These are phyloP conservation scores for Entomortierella lignicola DNA, from an alignment of 192 early-diverging fungal genomes.

Conservation along the genomic window DNA sequence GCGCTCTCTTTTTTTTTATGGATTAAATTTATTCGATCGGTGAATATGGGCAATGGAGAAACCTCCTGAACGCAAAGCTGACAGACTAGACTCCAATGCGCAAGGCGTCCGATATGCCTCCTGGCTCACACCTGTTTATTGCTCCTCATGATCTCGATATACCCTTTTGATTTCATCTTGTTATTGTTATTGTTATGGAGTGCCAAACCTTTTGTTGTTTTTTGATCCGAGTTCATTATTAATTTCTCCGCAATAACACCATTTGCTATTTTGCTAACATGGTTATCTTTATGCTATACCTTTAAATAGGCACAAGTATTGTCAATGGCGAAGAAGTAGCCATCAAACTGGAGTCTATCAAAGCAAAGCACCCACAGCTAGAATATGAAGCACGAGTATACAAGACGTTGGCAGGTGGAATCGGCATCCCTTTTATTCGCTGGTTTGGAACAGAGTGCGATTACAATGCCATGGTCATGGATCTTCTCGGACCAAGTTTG, in stretches of 20 bases:
- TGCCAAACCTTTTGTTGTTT: no score
- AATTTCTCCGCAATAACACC: no score
- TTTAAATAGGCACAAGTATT: slow-evolving; percentile 55
- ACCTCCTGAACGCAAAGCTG: slow-evolving; percentile 25
- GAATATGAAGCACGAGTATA: slow-evolving; percentile 98
- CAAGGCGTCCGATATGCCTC: slow-evolving; percentile 15
- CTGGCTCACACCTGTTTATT: slow-evolving; percentile 23
- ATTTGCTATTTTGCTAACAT: no score
- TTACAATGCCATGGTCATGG: slow-evolving; percentile 89
- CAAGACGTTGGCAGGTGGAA: slow-evolving; percentile 91
- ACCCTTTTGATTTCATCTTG: slow-evolving; percentile 12
- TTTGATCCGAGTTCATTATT: no score
- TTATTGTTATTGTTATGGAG: not conserved
- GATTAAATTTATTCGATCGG: slow-evolving; percentile 9
- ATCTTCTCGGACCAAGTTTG: slow-evolving; percentile 90
- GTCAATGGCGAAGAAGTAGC: slow-evolving; percentile 93
- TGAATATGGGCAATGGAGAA: not conserved
- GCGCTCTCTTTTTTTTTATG: slow-evolving; percentile 1
- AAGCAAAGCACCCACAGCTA: slow-evolving; percentile 96
- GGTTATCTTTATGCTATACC: not conserved
- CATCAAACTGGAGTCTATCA: slow-evolving; percentile 95
- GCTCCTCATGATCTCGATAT: slow-evolving; percentile 21
- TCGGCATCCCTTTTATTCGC: slow-evolving; percentile 90
- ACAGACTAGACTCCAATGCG: slow-evolving; percentile 5
- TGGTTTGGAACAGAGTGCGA: slow-evolving; percentile 87